Evolutionary conservation across 129 eudicot genomes (phyloP).

Genomic region (Chrysanthemum makinoi): DNA sequence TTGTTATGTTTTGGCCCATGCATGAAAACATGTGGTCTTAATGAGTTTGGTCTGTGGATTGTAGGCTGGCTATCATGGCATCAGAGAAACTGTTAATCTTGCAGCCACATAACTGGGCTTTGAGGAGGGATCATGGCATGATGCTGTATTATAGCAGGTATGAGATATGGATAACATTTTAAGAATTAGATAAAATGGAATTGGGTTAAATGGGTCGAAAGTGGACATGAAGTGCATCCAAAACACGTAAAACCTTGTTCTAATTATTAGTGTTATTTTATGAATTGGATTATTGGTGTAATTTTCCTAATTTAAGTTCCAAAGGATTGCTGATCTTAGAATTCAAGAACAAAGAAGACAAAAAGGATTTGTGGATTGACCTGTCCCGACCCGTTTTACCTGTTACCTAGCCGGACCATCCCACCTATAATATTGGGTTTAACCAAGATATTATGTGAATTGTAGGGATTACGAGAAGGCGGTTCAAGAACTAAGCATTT

Average conservation of each 20-base stretch:
- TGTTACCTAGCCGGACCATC: neutral
- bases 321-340: neutral
- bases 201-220: neutral
- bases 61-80: constrained; percentile 91
- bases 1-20: constrained; percentile 17
- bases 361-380: neutral
- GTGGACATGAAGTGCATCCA: neutral
- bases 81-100: constrained; percentile 77
- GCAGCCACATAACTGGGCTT: constrained; percentile 94
- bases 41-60: constrained; percentile 21
- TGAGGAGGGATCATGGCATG: constrained; percentile 95
- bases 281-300: neutral
- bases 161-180: neutral
- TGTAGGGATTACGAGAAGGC: constrained; percentile 78
- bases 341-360: neutral
- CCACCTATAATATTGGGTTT: neutral
- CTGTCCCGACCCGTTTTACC: neutral
- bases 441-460: neutral
- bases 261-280: neutral
- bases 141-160: constrained; percentile 86
- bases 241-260: neutral
- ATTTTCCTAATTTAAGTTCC: neutral
- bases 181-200: neutral
- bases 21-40: constrained; percentile 25
- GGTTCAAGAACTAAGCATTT: constrained; percentile 93